Percentiles rank a stretch among this genome's conserved stretches.
phyloP scores from a whole-genome alignment of 331 rosid species.

The Cydonia oblonga region DNA sequence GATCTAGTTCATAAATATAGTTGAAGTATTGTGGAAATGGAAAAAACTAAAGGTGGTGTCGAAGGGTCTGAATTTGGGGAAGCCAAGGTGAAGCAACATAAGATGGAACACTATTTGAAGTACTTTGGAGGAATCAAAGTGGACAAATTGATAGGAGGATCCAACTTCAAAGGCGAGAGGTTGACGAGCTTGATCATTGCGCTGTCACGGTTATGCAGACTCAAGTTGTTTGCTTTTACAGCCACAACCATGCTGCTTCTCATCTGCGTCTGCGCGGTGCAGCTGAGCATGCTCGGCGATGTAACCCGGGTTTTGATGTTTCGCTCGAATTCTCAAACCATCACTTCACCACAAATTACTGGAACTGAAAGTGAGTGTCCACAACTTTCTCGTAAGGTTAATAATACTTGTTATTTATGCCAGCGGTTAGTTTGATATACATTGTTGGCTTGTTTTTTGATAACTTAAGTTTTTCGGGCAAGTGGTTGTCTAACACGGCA shows the following conservation, averaged over 20 bases:
- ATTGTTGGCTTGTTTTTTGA: background rate
- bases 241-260: slow-evolving; percentile 1
- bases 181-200: background rate
- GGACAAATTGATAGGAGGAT: background rate
- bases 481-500: too few species aligned
- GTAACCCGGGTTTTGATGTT: background rate
- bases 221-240: background rate
- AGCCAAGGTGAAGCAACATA: background rate
- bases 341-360: background rate
- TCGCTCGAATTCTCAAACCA: background rate
- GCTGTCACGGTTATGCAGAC: background rate
- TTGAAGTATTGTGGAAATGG: background rate
- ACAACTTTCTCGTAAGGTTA: background rate
- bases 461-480: background rate
- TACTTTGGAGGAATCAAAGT: background rate
- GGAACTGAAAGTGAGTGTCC: background rate
- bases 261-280: background rate
- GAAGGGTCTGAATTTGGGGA: background rate
- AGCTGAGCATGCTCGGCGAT: background rate
- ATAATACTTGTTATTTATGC: too few species aligned
- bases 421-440: background rate
- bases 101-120: slow-evolving; percentile 1
- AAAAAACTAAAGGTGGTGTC: background rate
- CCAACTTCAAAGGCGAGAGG: background rate
- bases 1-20: too few species aligned